Evolutionary conservation across 2,329 filamentous ascomycete species (phyloP).

Genomic region (Aspergillus bombycis): DNA sequence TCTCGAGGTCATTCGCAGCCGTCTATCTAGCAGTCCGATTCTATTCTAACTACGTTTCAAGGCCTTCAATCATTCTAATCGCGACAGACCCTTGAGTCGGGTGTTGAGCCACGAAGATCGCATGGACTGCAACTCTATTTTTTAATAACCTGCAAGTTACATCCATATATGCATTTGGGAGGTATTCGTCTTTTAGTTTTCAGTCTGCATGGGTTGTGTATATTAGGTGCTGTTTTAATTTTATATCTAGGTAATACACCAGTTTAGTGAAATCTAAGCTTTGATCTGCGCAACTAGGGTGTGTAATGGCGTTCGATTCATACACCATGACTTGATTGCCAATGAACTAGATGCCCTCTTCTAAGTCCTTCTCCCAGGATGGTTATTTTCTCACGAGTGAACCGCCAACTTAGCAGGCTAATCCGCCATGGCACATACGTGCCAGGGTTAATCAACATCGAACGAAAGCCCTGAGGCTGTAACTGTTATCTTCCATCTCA

Average conservation of each 20-base stretch:
- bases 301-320: no score
- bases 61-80: conserved; percentile 3
- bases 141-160: not conserved
- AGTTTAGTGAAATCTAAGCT: not conserved
- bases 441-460: no score
- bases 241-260: not conserved
- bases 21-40: conserved; percentile 16
- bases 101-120: conserved; percentile 11
- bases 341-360: no score
- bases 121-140: conserved; percentile 8
- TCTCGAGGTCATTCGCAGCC: conserved; percentile 19
- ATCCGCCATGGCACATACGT: no score
- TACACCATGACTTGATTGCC: no score
- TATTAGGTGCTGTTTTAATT: not conserved
- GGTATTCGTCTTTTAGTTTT: not conserved
- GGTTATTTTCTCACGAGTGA: no score
- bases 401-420: no score
- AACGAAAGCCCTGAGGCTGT: no score
- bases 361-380: no score
- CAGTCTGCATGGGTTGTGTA: not conserved
- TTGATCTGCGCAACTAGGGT: no score
- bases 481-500: no score
- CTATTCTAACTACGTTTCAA: not conserved
- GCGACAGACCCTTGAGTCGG: not conserved
- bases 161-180: not conserved